Evolutionary conservation across 768 basidiomycete genomes (phyloP).

Genomic region (Mycena crocata): DNA sequence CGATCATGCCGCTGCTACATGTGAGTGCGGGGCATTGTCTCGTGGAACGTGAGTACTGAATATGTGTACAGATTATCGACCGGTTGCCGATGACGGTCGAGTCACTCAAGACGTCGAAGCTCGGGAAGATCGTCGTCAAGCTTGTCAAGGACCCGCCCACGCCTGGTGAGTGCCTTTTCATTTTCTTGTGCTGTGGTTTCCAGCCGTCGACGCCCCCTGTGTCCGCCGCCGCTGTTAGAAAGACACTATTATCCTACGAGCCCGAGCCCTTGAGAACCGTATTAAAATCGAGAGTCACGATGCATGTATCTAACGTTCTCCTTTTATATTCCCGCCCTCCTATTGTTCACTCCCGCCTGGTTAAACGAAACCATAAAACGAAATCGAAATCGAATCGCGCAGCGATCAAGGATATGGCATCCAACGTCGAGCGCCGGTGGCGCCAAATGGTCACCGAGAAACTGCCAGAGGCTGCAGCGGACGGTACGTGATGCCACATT

Average conservation of each 20-base stretch:
- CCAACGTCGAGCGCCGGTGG: constrained; percentile 89
- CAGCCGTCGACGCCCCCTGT: constrained; percentile 13
- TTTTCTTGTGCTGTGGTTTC: constrained; percentile 37
- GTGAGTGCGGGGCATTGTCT: constrained; percentile 59
- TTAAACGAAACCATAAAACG: constrained; percentile 19
- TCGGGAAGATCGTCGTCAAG: constrained; percentile 84
- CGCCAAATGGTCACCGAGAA: constrained; percentile 65
- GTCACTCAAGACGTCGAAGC: constrained; percentile 74
- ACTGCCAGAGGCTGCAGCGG: constrained; percentile 53
- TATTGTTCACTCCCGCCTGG: constrained; percentile 41
- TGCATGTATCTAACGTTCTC: constrained; percentile 77
- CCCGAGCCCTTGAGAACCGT: constrained; percentile 47
- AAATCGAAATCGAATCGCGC: constrained; percentile 41
- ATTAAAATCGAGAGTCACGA: constrained; percentile 45
- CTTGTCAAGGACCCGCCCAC: constrained; percentile 80
- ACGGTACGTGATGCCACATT: constrained; percentile 78
- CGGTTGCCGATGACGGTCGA: constrained; percentile 82
- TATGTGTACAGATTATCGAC: constrained; percentile 76
- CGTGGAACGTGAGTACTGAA: constrained; percentile 15
- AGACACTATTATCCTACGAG: constrained; percentile 36
- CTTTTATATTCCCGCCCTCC: constrained; percentile 53
- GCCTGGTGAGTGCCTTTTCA: constrained; percentile 75
- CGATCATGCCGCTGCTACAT: constrained; percentile 88
- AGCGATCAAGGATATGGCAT: constrained; percentile 96
- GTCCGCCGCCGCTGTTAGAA: constrained; percentile 23